A percentile compares a stretch with the other conserved stretches of the same genome.
phyloP scores from a whole-genome alignment of 805 yeast genomes.

The Citeromyces nyonsensis region DNA sequence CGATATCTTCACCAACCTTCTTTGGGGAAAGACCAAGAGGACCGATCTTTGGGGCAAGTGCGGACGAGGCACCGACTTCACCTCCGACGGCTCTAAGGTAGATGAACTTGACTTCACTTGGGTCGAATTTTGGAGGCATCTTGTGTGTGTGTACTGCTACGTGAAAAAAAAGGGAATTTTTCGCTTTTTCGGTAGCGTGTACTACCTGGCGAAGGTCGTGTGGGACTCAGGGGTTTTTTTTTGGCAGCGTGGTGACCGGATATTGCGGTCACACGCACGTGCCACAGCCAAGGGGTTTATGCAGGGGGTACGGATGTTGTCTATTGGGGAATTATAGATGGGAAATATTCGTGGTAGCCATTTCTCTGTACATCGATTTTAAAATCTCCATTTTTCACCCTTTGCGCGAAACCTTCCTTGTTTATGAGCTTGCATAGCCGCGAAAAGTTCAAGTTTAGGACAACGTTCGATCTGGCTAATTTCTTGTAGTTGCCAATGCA shows the following conservation, averaged over 20 bases:
- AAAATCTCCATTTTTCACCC: too few relatives aligned
- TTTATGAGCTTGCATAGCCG: too few relatives aligned
- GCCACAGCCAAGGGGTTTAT: background rate
- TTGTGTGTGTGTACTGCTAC: conserved; percentile 8
- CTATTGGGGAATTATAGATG: too few relatives aligned
- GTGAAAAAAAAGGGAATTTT: conserved; percentile 1
- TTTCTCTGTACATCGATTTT: too few relatives aligned
- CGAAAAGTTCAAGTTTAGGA: too few relatives aligned
- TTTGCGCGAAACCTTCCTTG: too few relatives aligned
- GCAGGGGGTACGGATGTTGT: background rate
- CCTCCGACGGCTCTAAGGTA: conserved; percentile 99
- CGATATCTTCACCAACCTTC: conserved; percentile 99
- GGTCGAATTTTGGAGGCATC: conserved; percentile 99
- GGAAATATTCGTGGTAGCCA: too few relatives aligned
- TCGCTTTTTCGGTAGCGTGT: background rate
- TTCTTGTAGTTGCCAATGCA: too few relatives aligned
- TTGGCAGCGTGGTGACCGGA: background rate
- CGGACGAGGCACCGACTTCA: conserved; percentile 99
- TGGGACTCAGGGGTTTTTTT: background rate
- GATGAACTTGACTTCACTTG: conserved; percentile 94
- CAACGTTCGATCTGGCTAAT: too few relatives aligned
- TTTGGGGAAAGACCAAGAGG: conserved; percentile 99
- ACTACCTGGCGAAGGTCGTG: background rate
- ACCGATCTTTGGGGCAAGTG: conserved; percentile 99
- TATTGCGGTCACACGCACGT: too few relatives aligned